Percentiles rank a stretch among this genome's conserved stretches.
Evolutionary conservation across 177 flowering plant genomes (phyloP).

Genomic region (Telopea speciosissima): DNA sequence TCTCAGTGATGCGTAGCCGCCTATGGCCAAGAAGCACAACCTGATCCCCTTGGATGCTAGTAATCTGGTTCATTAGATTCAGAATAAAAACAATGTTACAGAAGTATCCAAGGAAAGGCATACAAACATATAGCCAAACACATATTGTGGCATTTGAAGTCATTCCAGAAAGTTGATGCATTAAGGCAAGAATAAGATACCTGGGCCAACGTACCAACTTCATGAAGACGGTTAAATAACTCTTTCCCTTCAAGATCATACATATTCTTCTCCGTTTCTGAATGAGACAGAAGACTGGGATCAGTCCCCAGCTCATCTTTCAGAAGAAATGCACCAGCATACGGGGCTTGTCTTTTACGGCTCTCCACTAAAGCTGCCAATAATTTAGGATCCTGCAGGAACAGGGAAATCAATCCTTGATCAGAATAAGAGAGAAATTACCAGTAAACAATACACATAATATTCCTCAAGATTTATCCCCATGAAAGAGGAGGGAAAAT

Average conservation of each 20-base stretch:
- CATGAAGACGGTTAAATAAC: slow-evolving; percentile 78
- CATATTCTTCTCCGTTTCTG: slow-evolving; percentile 63
- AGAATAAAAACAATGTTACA: slow-evolving; percentile 1
- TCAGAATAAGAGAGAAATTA: too few species aligned
- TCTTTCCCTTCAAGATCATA: slow-evolving; percentile 80
- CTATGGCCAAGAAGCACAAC: slow-evolving; percentile 87
- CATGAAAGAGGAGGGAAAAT: too few species aligned
- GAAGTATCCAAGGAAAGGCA: too few species aligned
- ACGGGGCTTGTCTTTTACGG: slow-evolving; percentile 80
- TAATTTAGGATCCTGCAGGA: slow-evolving; percentile 81
- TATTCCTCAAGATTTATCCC: too few species aligned
- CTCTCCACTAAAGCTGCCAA: slow-evolving; percentile 79
- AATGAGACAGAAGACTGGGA: slow-evolving; percentile 36
- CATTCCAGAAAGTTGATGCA: too few species aligned
- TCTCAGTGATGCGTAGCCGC: slow-evolving; percentile 86
- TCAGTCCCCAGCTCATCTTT: slow-evolving; percentile 81
- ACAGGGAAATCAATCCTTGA: too few species aligned
- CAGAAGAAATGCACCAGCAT: slow-evolving; percentile 93
- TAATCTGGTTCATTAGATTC: slow-evolving; percentile 43
- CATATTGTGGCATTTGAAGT: too few species aligned
- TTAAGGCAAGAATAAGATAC: slow-evolving; percentile 27
- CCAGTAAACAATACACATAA: too few species aligned
- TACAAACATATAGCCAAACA: too few species aligned
- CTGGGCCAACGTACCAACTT: slow-evolving; percentile 98
- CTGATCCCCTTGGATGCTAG: slow-evolving; percentile 88